phyloP scores from a whole-genome alignment of 495 filamentous ascomycete species.

The Penicillium argentinense region DNA sequence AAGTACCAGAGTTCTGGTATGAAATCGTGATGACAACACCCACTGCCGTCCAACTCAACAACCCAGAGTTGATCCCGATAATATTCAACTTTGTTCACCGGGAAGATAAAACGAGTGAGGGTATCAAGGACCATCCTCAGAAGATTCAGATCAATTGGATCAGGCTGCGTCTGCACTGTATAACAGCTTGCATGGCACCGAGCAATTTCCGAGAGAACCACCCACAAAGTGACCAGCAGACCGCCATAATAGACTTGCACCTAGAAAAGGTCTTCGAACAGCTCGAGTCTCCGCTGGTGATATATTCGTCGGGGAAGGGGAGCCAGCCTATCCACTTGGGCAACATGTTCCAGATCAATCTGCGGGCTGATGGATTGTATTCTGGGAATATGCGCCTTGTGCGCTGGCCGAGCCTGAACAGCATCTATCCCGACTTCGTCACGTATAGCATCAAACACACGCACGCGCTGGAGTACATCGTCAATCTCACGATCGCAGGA shows the following conservation, averaged over 20 bases:
- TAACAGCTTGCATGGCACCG: not conserved
- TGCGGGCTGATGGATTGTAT: conserved; percentile 8
- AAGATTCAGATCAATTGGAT: conserved; percentile 15
- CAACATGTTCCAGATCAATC: conserved; percentile 9
- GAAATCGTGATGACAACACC: not conserved
- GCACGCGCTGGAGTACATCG: conserved; percentile 1
- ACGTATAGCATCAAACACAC: conserved; percentile 18
- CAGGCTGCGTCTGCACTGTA: conserved; percentile 1
- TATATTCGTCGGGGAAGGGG: conserved; percentile 4
- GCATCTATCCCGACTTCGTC: conserved; percentile 18
- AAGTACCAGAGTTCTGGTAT: not conserved
- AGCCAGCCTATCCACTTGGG: conserved; percentile 18
- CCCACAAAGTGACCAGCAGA: conserved; percentile 1
- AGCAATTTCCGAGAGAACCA: conserved; percentile 1
- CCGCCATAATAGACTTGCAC: not conserved
- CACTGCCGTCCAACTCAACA: conserved; percentile 7
- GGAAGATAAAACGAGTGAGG: conserved; percentile 2
- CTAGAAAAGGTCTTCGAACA: conserved; percentile 6
- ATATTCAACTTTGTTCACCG: conserved; percentile 1
- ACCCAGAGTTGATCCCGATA: conserved; percentile 10
- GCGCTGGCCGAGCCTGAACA: not conserved
- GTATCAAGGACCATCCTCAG: conserved; percentile 7
- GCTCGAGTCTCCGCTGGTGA: conserved; percentile 8
- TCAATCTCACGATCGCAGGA: conserved; percentile 14
- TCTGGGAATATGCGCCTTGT: not conserved